Base-by-base conservation (phyloP, 2,329 filamentous ascomycete genomes). In the Fusarium buxicola region DNA sequence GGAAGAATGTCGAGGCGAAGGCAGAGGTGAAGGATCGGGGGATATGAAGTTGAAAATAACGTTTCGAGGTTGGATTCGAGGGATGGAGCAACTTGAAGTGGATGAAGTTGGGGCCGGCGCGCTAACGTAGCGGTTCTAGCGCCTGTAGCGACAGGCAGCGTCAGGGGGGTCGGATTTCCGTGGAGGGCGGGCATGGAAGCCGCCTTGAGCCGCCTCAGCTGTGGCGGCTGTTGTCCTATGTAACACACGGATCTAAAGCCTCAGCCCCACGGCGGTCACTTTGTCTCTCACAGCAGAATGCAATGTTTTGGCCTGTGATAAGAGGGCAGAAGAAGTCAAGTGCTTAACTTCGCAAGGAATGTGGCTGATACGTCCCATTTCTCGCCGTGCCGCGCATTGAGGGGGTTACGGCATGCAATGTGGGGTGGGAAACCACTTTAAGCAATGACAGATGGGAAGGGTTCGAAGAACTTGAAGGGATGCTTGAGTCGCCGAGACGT, bases 121-220 rank as follows among this genome's bases (percentile, higher is more conserved):
- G 63, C 66, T 69, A 71, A 65, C 52, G 65, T 66, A 59, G 63
- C 56, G 60, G 65, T 57, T 68, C 54, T 67, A 66, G 65, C 58
- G 59, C 58, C 47, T 69, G 62, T 66, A 55, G 68, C 57, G 58
- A 24, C 47, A 63, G 52, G 43, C 39, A 47, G 35, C 30, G 21
- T 41, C 43, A 32, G 32, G 53, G 58, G 47, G n/a, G 11, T 13
- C 16, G 34, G 9, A 15, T 28, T 48, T 40, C 43, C 48, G 47
- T 30, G 16, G 39, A 44, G 30, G 41, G 40, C 47, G 35, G 25
- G 18, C 27, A 10, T 44, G 32, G 30, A 50, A 56, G 35, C 45
- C 38, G 44, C 38, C 43, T 38, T 12, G 36, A 54, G 50, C 55
- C 39, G 48, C 35, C 47, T 21, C 32, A 39, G 21, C 41, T 8